phyloP scores from a whole-genome alignment of 441 rosid species.

The Bocquillonia castaneifolia region DNA sequence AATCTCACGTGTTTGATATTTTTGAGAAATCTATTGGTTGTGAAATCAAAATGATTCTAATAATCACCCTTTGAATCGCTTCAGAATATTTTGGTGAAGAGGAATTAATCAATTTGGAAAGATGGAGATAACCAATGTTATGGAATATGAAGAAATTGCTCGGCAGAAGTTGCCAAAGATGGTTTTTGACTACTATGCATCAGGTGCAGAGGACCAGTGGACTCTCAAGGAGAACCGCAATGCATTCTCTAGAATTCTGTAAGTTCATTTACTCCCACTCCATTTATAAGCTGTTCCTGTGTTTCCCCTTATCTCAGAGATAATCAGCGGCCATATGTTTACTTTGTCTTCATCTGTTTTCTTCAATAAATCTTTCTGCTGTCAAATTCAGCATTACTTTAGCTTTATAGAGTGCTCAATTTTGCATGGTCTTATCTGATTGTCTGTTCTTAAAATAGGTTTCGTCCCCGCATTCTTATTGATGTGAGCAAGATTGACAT shows the following conservation, averaged over 20 bases:
- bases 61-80: neutral
- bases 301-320: neutral
- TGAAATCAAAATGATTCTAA: constrained; percentile 7
- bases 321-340: neutral
- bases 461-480: constrained; percentile 83
- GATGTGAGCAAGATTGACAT: constrained; percentile 85
- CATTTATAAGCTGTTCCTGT: neutral
- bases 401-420: constrained; percentile 1
- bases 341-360: neutral
- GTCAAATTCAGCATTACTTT: neutral
- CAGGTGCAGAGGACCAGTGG: constrained; percentile 98
- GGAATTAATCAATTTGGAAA: constrained; percentile 9
- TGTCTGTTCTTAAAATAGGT: constrained; percentile 36
- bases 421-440: constrained; percentile 9
- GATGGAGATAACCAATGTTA: constrained; percentile 90
- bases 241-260: constrained; percentile 89
- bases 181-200: constrained; percentile 89
- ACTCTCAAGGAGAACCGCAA: constrained; percentile 73
- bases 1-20: neutral
- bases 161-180: constrained; percentile 88
- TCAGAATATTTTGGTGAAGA: constrained; percentile 14
- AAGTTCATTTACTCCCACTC: constrained; percentile 22
- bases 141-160: constrained; percentile 79
- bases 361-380: neutral
- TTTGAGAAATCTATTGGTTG: neutral